Percentiles rank a stretch among this genome's conserved stretches.
These are phyloP conservation scores for Prunus campanulata DNA, from an alignment of 306 rosid species.

Conservation along the genomic window DNA sequence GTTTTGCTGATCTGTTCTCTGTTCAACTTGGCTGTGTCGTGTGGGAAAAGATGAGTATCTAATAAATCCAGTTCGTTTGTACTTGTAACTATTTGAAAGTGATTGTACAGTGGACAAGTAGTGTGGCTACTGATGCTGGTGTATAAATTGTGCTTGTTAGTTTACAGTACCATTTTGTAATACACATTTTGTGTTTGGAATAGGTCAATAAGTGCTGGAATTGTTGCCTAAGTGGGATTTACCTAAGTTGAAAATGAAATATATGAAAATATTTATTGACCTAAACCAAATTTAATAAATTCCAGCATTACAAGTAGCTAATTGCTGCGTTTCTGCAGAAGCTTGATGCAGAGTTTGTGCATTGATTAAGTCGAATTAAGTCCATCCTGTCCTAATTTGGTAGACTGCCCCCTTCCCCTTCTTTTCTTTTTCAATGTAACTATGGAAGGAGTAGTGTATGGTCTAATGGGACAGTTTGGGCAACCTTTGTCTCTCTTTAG, in stretches of 20 bases:
- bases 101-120: background rate
- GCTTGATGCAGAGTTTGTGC: background rate
- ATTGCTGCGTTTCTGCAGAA: background rate
- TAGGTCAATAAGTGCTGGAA: no score
- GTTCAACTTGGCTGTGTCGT: background rate
- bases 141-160: background rate
- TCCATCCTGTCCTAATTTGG: background rate
- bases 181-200: background rate
- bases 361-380: background rate
- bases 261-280: no score
- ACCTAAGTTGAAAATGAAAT: no score
- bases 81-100: background rate
- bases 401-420: background rate
- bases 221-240: no score
- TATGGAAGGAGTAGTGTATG: background rate
- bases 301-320: background rate
- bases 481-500: background rate
- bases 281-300: background rate
- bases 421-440: background rate
- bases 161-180: background rate
- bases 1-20: background rate
- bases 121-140: background rate
- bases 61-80: background rate
- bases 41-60: no score
- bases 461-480: background rate